Evolutionary conservation across 164 flowering plant species (phyloP), one percentile per base, ranked within the genome.

Genomic region (Macadamia integrifolia): DNA sequence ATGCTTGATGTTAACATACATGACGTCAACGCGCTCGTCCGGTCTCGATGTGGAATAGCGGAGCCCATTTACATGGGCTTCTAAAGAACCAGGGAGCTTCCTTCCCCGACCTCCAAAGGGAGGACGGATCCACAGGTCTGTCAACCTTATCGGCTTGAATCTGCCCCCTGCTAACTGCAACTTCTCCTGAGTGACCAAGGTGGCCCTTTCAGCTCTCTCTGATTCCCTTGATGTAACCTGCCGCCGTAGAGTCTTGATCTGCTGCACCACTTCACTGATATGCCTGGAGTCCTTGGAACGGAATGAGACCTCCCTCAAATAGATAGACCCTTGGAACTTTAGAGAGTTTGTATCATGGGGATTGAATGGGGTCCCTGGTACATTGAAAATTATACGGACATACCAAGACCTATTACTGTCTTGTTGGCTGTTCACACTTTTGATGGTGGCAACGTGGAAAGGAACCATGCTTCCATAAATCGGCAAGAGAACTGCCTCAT

Each of bases 271-370:
- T 71, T 90, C 98, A 73, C 85, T 90, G 43, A 81, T 88, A 64
- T 88, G 98, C 76, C 90, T 82, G 7, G 94, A 73, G 69, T 92
- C 94, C 78, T 90, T 90, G 32, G 96, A 90, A 17, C 88, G 92
- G 69, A 90, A 90, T 1, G 96, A 86, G 18, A 87, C 88, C 75
- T 92, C 96, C 79, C 90, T 92, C 64, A 92, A 31, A 75, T 82
- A 92, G n/a, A 87, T 84, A 15, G 86, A 67, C 15, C 86, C 86
- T 58, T 81, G 92, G 61, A 65, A 73, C 74, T 90, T 90, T 70
- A 80, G 15, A 1, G 89, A 65, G 66, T 75, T 87, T 1, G 85
- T 63, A 72, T 90, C 96, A 62, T 79, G 90, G 29, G 92, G 83
- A 71, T 44, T 80, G 65, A 88, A 88, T 7, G 92, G 82, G 6